Base-by-base conservation (phyloP, 164 flowering plant genomes). In the Echeveria elegans region DNA sequence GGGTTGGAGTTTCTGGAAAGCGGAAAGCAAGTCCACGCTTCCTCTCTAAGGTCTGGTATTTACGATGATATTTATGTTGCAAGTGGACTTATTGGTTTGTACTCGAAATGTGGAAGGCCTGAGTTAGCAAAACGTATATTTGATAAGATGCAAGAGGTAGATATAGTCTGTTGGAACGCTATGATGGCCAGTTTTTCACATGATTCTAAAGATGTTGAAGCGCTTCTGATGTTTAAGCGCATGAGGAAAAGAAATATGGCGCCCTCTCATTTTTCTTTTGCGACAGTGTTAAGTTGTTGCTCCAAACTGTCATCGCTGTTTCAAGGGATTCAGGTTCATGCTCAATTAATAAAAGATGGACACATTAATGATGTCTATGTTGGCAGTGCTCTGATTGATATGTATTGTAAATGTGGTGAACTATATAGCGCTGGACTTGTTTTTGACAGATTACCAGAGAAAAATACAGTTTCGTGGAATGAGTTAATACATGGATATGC, bases 401-500 rank as follows among this genome's bases (percentile, higher is more conserved):
- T 86, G 87, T 86, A 88, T 59, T 85, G 82, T 41, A 92, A 86
- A 73, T 85, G 87, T 74, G 98, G 96, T 29, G 74, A 84, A 63
- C 78, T 85, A 29, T 82, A 77, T 61, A 82, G 38, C 26, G 95
- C 92, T 1, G 70, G 77, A 18, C 38, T 34, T 26, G 72, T 79
- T 67, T 88, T 92, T 68, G 79, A 88, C 72, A 21, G 50, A 53
- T 85, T 89, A 94, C 71, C 77, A 16, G 14, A 38, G 23, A 88
- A 78, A 71, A 83, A 79, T 75, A 79, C 73, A 53, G 86, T 89
- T 32, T 76, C 84, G 16, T 92, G 95, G 96, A 92, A 89, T 74
- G 94, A 86, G 73, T 88, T 92, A 88, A 86, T 92, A 68, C 88
- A 86, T 69, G 98, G 95, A 30, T 88, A 84, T 82, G 96, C 94